A percentile compares a stretch with the other conserved stretches of the same genome.
These are phyloP conservation scores for Colletotrichum limetticola DNA, from an alignment of 2,329 filamentous ascomycete genomes.

Conservation along the genomic window DNA sequence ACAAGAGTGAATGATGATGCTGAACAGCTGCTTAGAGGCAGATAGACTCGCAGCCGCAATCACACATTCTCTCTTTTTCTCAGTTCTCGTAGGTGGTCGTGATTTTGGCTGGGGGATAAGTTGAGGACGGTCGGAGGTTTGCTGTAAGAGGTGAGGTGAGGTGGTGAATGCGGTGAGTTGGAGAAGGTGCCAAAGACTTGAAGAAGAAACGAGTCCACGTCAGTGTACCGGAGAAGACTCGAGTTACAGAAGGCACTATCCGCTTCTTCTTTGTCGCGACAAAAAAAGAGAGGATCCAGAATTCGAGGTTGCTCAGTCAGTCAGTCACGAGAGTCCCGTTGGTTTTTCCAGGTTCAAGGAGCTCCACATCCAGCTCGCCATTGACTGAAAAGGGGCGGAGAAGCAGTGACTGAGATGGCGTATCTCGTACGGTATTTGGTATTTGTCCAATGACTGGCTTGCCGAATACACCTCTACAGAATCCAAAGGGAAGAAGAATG, in stretches of 20 bases:
- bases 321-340: conserved; percentile 32
- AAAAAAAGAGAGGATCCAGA: background rate
- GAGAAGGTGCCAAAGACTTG: background rate
- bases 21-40: conserved; percentile 24
- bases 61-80: conserved; percentile 11
- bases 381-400: conserved; percentile 16
- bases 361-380: conserved; percentile 33
- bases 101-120: background rate
- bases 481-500: background rate
- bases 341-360: conserved; percentile 31
- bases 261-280: background rate
- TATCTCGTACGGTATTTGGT: background rate
- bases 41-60: conserved; percentile 10
- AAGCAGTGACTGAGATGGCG: background rate
- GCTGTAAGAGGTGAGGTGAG: background rate
- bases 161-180: background rate
- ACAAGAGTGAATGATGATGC: background rate
- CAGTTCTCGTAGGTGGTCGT: background rate
- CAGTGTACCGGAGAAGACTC: background rate
- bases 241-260: background rate
- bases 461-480: background rate
- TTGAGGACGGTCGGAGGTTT: background rate
- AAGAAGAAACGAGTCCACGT: background rate
- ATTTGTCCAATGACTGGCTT: background rate
- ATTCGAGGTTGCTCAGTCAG: background rate